Evolutionary conservation across 352 stramenopile genomes (phyloP).

Genomic region (Achlya hypogyna): DNA sequence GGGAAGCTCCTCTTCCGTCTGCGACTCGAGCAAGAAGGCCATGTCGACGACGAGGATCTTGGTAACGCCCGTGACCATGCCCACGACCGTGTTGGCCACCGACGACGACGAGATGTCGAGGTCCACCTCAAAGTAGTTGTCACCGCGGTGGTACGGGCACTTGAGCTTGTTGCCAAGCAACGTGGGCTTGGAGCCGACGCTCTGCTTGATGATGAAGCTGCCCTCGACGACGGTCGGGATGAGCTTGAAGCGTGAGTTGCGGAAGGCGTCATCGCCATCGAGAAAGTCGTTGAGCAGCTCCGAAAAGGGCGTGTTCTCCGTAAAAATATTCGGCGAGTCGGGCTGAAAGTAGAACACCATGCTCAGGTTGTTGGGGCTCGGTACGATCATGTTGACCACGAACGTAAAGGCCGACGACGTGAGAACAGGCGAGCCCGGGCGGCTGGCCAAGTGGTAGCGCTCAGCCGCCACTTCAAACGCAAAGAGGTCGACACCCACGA

Average conservation of each 20-base stretch:
- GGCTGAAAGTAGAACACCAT: constrained; percentile 85
- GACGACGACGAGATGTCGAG: constrained; percentile 92
- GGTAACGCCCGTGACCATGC: constrained; percentile 83
- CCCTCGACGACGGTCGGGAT: constrained; percentile 95
- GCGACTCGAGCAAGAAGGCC: constrained; percentile 80
- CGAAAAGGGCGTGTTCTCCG: constrained; percentile 81
- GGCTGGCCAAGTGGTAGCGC: constrained; percentile 68
- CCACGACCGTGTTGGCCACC: constrained; percentile 83
- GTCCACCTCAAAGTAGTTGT: constrained; percentile 94
- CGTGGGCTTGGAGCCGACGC: constrained; percentile 91
- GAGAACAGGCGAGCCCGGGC: constrained; percentile 57
- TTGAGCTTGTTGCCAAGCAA: constrained; percentile 97
- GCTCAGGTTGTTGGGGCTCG: constrained; percentile 58
- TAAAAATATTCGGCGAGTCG: constrained; percentile 66
- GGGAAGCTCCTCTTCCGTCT: constrained; percentile 80
- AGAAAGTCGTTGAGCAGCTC: constrained; percentile 86
- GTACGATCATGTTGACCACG: constrained; percentile 87
- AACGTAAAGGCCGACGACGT: constrained; percentile 78
- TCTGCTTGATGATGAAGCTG: constrained; percentile 94
- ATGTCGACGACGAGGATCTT: constrained; percentile 85
- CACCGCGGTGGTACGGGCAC: constrained; percentile 71
- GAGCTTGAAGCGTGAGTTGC: constrained; percentile 97
- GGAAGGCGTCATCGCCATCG: constrained; percentile 91
- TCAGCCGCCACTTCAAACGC: constrained; percentile 63
- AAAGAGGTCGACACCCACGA: constrained; percentile 72